Conservation (phyloP, 1,284 basidiomycete species). For the Ganoderma lucidum region DNA sequence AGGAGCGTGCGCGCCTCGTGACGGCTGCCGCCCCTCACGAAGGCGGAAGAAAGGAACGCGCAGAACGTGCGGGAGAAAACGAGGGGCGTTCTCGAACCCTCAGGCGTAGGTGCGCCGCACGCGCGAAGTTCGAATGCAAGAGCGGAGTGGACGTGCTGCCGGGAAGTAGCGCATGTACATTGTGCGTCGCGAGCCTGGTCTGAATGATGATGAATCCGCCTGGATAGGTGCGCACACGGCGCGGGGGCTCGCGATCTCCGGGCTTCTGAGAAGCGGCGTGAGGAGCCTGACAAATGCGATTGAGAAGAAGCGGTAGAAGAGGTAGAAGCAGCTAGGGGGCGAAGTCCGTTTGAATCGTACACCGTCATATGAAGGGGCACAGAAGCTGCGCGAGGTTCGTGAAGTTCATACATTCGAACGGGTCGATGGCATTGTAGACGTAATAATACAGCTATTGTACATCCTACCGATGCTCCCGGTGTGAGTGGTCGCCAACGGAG, state of each 20-base stretch:
- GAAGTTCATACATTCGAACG: neutral
- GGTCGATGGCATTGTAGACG: neutral
- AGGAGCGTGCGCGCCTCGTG: neutral
- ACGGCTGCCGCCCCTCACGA: neutral
- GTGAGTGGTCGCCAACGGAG: neutral
- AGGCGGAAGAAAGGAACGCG: constrained; percentile 1
- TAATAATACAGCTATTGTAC: neutral
- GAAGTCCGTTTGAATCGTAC: neutral
- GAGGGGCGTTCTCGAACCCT: neutral
- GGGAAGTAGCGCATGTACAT: constrained; percentile 5
- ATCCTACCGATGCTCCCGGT: neutral
- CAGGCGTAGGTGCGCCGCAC: neutral
- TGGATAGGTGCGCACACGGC: neutral
- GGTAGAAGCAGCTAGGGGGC: neutral
- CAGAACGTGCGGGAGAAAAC: neutral
- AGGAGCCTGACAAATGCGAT: constrained; percentile 2
- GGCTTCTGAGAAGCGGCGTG: constrained; percentile 4
- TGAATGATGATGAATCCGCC: neutral
- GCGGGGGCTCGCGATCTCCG: neutral
- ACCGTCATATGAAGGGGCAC: constrained; percentile 9
- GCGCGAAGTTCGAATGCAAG: neutral
- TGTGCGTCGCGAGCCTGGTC: neutral
- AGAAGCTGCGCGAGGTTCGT: neutral
- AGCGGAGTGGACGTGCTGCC: neutral
- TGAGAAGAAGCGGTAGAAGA: neutral